Conservation (phyloP, 1,284 basidiomycete genomes). For the Ceratobasidium sp. region DNA sequence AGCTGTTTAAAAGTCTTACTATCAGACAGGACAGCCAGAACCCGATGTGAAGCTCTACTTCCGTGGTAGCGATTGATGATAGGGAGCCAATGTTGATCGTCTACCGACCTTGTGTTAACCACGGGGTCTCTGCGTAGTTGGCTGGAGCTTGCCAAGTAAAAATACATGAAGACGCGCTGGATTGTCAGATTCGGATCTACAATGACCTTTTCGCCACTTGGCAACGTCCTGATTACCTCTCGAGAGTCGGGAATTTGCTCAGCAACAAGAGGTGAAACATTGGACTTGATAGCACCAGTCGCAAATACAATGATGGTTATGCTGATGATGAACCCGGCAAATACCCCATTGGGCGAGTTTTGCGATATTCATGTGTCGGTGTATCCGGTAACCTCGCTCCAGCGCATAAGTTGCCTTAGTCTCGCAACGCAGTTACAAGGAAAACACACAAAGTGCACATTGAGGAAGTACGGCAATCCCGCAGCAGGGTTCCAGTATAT, state of each 20-base stretch:
- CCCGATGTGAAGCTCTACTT: conserved; percentile 49
- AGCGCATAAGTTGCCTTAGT: no score
- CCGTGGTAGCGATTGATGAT: conserved; percentile 51
- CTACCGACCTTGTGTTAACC: conserved; percentile 9
- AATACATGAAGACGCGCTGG: conserved; percentile 44
- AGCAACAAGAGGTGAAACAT: conserved; percentile 48
- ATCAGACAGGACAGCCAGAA: conserved; percentile 48
- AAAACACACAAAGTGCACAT: no score
- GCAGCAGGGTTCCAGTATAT: neutral
- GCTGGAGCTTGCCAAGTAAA: conserved; percentile 42
- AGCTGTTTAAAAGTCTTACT: neutral
- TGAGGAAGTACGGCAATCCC: no score
- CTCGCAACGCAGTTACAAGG: no score
- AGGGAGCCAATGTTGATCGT: conserved; percentile 47
- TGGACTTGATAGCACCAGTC: conserved; percentile 53
- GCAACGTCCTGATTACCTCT: conserved; percentile 41
- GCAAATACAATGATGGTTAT: conserved; percentile 50
- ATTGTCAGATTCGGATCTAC: conserved; percentile 53
- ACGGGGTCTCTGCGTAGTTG: neutral
- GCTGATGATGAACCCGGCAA: conserved; percentile 51
- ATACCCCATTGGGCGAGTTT: conserved; percentile 45
- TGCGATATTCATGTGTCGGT: no score
- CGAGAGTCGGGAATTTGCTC: conserved; percentile 46
- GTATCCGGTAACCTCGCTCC: no score
- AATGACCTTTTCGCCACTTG: conserved; percentile 51